These are phyloP conservation scores for Pholiota molesta DNA, from an alignment of 768 basidiomycete species.

Conservation along the genomic window DNA sequence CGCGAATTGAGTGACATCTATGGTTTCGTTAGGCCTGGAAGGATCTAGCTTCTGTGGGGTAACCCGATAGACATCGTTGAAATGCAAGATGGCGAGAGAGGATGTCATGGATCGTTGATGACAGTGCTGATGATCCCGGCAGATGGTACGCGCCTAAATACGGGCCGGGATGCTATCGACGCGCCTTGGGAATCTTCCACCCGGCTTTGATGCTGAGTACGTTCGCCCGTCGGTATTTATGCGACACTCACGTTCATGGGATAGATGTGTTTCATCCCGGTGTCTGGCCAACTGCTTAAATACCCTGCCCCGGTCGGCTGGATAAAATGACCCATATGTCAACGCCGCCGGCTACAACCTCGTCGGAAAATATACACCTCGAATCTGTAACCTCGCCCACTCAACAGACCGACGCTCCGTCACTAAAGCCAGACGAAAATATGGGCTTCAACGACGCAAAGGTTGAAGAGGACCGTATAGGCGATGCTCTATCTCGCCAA, in stretches of 20 bases:
- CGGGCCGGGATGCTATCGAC: background rate
- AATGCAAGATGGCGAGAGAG: conserved; percentile 57
- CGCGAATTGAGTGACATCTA: conserved; percentile 88
- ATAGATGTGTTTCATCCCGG: conserved; percentile 13
- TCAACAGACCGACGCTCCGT: background rate
- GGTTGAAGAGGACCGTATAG: conserved; percentile 38
- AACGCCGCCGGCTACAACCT: background rate
- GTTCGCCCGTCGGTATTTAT: background rate
- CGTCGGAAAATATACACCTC: background rate
- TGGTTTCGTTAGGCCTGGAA: conserved; percentile 53
- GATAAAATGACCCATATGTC: conserved; percentile 3
- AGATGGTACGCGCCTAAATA: background rate
- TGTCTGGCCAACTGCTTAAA: conserved; percentile 15
- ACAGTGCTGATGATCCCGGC: background rate
- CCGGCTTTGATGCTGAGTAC: background rate
- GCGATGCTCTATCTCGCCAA: conserved; percentile 39
- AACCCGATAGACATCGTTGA: conserved; percentile 86
- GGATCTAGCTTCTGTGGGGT: conserved; percentile 68
- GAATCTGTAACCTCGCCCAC: background rate
- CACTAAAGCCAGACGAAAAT: background rate
- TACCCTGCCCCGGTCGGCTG: conserved; percentile 7
- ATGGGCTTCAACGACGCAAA: conserved; percentile 17
- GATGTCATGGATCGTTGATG: conserved; percentile 5
- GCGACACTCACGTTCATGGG: conserved; percentile 24
- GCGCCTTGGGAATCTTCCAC: background rate